Evolutionary conservation across 495 filamentous ascomycete species (phyloP).

Genomic region (Xylaria palmicola): DNA sequence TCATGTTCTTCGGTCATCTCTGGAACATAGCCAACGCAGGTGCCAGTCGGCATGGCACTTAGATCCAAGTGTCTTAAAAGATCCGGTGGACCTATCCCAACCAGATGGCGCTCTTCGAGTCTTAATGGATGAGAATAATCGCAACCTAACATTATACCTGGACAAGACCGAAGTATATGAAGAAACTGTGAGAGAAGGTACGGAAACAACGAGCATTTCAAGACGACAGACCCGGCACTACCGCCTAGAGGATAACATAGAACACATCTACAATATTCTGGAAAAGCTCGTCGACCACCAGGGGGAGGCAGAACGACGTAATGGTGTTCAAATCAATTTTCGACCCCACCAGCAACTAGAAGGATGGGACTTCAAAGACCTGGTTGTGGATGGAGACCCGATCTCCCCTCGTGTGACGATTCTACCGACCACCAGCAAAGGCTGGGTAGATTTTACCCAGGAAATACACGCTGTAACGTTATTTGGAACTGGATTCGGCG

Average conservation of each 20-base stretch:
- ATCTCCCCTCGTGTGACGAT: conserved; percentile 25
- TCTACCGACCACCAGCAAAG: conserved; percentile 23
- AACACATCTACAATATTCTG: conserved; percentile 23
- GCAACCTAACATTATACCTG: conserved; percentile 20
- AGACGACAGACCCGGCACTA: conserved; percentile 34
- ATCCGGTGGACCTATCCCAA: background rate
- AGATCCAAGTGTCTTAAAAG: background rate
- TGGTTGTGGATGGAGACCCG: conserved; percentile 16
- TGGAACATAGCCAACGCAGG: conserved; percentile 21
- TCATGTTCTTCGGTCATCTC: conserved; percentile 38
- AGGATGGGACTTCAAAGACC: conserved; percentile 29
- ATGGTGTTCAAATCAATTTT: conserved; percentile 2
- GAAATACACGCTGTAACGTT: conserved; percentile 29
- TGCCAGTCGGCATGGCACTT: conserved; percentile 14
- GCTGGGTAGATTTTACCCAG: conserved; percentile 36
- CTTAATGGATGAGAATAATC: conserved; percentile 21
- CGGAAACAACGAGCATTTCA: background rate
- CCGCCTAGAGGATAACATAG: conserved; percentile 36
- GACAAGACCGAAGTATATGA: conserved; percentile 15
- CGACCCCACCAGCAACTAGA: conserved; percentile 23
- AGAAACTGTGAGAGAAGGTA: background rate
- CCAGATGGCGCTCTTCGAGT: conserved; percentile 19
- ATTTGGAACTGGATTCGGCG: conserved; percentile 36
- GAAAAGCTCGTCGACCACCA: conserved; percentile 36
- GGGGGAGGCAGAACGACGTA: conserved; percentile 6